phyloP scores from a whole-genome alignment of 148 eudicot species.

The Chenopodium quinoa region DNA sequence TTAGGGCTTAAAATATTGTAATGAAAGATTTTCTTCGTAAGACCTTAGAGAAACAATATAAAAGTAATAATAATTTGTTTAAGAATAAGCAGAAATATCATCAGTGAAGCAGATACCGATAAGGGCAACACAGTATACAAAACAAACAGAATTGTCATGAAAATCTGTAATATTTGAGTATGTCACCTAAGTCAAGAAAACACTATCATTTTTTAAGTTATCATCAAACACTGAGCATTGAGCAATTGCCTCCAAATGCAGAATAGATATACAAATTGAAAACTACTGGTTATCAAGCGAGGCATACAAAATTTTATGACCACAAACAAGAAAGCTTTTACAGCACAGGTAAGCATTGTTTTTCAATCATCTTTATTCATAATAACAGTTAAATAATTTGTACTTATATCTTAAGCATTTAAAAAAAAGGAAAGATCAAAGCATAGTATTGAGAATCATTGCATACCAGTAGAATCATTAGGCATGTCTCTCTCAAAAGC shows the following conservation, averaged over 20 bases:
- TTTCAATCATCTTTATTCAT: neutral
- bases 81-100: too few species aligned
- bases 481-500: constrained; percentile 66
- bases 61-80: too few species aligned
- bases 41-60: too few species aligned
- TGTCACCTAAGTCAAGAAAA: too few species aligned
- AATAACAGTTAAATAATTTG: neutral
- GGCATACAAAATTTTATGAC: neutral
- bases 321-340: neutral
- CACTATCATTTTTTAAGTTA: too few species aligned
- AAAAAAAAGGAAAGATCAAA: neutral
- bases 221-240: neutral
- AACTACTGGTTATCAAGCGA: neutral
- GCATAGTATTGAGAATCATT: constrained; percentile 7
- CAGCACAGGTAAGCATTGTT: neutral
- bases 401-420: neutral
- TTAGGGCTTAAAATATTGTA: too few species aligned
- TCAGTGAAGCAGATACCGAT: too few species aligned
- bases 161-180: too few species aligned
- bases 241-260: neutral
- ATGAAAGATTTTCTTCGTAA: too few species aligned
- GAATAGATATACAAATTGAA: neutral
- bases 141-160: too few species aligned
- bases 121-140: too few species aligned
- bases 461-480: constrained; percentile 55